Evolutionary conservation across 345 rosid genomes (phyloP).

Genomic region (Eutrema heterophyllum): DNA sequence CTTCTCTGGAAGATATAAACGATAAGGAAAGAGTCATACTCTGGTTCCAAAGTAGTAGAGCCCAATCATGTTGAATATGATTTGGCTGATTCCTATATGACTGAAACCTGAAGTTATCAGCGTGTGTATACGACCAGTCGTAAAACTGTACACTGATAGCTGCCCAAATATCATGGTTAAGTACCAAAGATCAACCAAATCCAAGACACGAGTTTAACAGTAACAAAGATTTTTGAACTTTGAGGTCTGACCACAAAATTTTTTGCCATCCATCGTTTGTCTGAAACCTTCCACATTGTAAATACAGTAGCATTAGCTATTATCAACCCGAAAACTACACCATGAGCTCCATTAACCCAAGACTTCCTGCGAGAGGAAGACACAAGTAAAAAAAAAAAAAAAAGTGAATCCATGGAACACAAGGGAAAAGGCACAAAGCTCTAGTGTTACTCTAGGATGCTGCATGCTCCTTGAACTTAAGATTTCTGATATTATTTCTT

Average conservation of each 20-base stretch:
- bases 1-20: background rate
- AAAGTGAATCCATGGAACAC: background rate
- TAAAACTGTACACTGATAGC: slow-evolving; percentile 58
- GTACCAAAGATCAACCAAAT: background rate
- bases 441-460: too few species aligned
- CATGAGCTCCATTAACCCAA: slow-evolving; percentile 39
- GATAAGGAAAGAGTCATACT: slow-evolving; percentile 39
- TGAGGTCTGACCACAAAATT: slow-evolving; percentile 63
- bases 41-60: slow-evolving; percentile 73
- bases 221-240: background rate
- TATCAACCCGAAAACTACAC: slow-evolving; percentile 57
- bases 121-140: slow-evolving; percentile 54
- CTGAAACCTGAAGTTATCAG: slow-evolving; percentile 76
- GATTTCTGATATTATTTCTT: background rate
- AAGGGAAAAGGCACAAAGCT: too few species aligned
- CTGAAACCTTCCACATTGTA: slow-evolving; percentile 56
- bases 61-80: slow-evolving; percentile 66
- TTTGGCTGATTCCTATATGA: slow-evolving; percentile 42
- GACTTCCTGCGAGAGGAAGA: slow-evolving; percentile 49
- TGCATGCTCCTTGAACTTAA: too few species aligned
- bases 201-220: background rate
- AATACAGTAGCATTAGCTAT: slow-evolving; percentile 61
- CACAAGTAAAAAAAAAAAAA: background rate
- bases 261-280: slow-evolving; percentile 46
- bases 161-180: slow-evolving; percentile 35